Conservation (phyloP, 2,329 filamentous ascomycete species). For the Colletotrichum australisinense region DNA sequence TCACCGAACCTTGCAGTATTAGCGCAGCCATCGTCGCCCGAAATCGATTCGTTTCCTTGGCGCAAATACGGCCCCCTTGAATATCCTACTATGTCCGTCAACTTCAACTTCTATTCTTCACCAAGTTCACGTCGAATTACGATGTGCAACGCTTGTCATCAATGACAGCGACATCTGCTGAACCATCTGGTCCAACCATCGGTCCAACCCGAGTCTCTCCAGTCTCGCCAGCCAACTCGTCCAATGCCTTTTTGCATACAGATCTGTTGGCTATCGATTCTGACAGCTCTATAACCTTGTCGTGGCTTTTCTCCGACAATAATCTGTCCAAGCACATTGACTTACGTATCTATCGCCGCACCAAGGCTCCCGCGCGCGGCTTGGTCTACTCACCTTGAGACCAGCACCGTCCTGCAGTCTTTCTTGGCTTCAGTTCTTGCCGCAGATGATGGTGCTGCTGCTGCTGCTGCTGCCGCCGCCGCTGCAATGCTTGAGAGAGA, state of each 20-base stretch:
- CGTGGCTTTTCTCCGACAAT: not conserved
- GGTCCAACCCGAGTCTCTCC: too few relatives aligned
- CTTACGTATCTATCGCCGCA: slow-evolving; percentile 1
- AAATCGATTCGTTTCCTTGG: slow-evolving; percentile 18
- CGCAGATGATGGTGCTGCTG: not conserved
- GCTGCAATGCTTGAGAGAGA: slow-evolving; percentile 18
- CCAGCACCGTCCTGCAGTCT: not conserved
- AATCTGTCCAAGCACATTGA: not conserved
- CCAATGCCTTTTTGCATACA: not conserved
- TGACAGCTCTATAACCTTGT: not conserved
- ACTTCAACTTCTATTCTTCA: not conserved
- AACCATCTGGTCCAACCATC: not conserved
- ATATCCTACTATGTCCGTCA: not conserved
- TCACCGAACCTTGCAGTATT: slow-evolving; percentile 34
- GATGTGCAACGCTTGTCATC: slow-evolving; percentile 20
- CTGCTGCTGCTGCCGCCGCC: not conserved
- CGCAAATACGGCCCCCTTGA: slow-evolving; percentile 4
- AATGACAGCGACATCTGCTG: slow-evolving; percentile 24
- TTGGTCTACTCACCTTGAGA: slow-evolving; percentile 15
- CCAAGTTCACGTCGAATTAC: slow-evolving; percentile 12
- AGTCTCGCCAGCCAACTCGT: too few relatives aligned
- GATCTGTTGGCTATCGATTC: slow-evolving; percentile 4
- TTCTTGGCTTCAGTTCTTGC: slow-evolving; percentile 14
- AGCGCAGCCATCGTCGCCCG: slow-evolving; percentile 23
- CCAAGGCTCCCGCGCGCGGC: slow-evolving; percentile 6